Evolutionary conservation across 805 yeast species (phyloP).

Genomic region (Maudiozyma pseudohumilis): DNA sequence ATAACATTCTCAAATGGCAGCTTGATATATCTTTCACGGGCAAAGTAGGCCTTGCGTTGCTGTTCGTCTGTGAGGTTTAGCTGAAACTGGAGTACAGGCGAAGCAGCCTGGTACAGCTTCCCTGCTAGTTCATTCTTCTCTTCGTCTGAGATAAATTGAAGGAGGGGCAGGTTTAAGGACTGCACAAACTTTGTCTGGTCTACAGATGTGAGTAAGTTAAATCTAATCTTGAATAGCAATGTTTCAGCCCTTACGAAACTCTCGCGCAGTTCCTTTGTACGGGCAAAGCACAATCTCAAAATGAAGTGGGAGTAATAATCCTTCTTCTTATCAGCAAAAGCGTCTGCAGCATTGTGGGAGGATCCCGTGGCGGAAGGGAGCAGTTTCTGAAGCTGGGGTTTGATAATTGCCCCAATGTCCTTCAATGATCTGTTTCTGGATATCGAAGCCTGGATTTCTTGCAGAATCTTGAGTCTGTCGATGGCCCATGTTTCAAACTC

Average conservation of each 20-base stretch:
- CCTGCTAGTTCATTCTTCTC: conserved; percentile 47
- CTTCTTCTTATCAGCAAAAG: conserved; percentile 58
- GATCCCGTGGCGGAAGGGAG: conserved; percentile 38
- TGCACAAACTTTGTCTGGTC: conserved; percentile 70
- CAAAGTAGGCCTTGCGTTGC: conserved; percentile 36
- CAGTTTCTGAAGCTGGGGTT: conserved; percentile 52
- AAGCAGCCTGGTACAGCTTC: conserved; percentile 46
- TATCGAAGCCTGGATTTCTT: conserved; percentile 71
- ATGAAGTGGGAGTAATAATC: conserved; percentile 92
- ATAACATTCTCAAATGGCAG: conserved; percentile 82
- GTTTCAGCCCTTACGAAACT: conserved; percentile 75
- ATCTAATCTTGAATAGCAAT: conserved; percentile 64
- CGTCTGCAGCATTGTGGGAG: conserved; percentile 22
- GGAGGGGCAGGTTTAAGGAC: conserved; percentile 57
- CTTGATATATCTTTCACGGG: conserved; percentile 62
- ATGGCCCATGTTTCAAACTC: conserved; percentile 95
- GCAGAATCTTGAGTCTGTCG: conserved; percentile 71
- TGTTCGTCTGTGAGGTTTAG: conserved; percentile 37
- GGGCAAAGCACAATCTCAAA: conserved; percentile 79
- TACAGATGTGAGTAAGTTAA: conserved; percentile 44
- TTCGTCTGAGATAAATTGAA: conserved; percentile 45
- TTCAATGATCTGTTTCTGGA: conserved; percentile 52
- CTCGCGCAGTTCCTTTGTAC: conserved; percentile 70
- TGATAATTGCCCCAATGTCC: conserved; percentile 57
- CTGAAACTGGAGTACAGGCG: conserved; percentile 30